Base-by-base conservation (phyloP, 768 basidiomycete species). In the Leccinum boreale region DNA sequence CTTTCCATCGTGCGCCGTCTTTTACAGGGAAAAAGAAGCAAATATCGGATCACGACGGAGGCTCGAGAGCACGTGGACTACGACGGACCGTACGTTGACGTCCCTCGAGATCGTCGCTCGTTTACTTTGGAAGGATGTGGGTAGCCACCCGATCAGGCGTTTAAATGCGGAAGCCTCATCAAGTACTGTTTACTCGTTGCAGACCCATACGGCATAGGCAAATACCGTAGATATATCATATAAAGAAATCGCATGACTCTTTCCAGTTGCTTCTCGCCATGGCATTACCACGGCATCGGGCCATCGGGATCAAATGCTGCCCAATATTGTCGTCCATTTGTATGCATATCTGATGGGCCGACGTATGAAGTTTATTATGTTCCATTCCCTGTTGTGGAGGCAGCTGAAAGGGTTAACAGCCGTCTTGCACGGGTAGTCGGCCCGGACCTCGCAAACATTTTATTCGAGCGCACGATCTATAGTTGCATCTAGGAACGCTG, bases 71-170 rank as follows among this genome's bases (percentile, higher is more conserved):
- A 47, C 52, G 62, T 45, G 54, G 36, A 33, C 47, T 26, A 17
- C 44, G 54, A 49, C 55, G 33, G 52, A 50, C 55, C 3, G 39
- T 47, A 17, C 5, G 45, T 54, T 55, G 50, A 57, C 62, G 61
- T 68, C 50, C 51, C 47, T 59, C 19, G 31, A 39, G 61, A 61
- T 62, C 60, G 26, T 58, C 64, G 14, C 53, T 44, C 21, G 49
- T 49, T 51, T 33, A 14, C 53, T 64, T 62, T 64, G 62, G 64
- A 64, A 64, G 50, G 67, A 64, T 59, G 62, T 62, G 65, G 67
- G 47, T 58, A 53, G 48, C 58, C 65, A 53, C 58, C 53, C 55
- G 67, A 63, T 67, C 55, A 57, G 54, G 28, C 46, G 36, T 23
- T 50, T 61, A n/a, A n/a, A n/a, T n/a, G 46, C 36, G 50, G 65